Evolutionary conservation across 495 filamentous ascomycete genomes (phyloP).

Genomic region (Schizothecium vesticola): DNA sequence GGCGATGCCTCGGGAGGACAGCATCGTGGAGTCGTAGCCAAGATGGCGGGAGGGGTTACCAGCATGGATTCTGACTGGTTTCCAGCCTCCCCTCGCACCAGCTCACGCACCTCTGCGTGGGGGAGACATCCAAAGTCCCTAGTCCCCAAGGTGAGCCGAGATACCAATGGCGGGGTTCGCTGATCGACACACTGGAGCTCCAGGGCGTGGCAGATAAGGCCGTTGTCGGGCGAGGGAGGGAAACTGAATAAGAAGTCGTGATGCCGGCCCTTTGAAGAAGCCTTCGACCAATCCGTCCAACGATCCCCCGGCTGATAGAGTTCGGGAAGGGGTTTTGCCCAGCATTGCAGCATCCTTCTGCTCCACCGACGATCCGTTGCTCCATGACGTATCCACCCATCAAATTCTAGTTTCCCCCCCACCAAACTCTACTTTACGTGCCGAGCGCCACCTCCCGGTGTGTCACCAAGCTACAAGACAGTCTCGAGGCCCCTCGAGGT

Average conservation of each 20-base stretch:
- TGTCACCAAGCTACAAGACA: not conserved
- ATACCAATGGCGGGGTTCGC: not conserved
- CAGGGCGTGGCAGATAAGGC: not conserved
- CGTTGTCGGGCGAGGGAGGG: not conserved
- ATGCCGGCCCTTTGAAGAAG: not conserved
- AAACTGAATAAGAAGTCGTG: not conserved
- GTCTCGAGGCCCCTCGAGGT: not conserved
- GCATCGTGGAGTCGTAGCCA: not conserved
- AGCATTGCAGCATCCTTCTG: not conserved
- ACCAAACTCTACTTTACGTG: not conserved
- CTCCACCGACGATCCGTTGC: conserved; percentile 6
- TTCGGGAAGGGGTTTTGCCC: not conserved
- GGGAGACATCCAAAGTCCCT: not conserved
- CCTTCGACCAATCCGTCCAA: not conserved
- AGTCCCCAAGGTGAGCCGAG: not conserved
- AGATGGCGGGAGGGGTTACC: not conserved
- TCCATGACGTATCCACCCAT: not conserved
- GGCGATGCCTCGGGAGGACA: not conserved
- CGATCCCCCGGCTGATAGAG: not conserved
- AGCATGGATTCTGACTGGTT: not conserved
- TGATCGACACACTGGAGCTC: not conserved
- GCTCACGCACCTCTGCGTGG: not conserved
- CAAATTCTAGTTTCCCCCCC: conserved; percentile 1
- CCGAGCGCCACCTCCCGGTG: not conserved
- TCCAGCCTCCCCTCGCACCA: not conserved